These are phyloP conservation scores for Quercus wislizeni DNA, from an alignment of 306 rosid species.

Conservation along the genomic window DNA sequence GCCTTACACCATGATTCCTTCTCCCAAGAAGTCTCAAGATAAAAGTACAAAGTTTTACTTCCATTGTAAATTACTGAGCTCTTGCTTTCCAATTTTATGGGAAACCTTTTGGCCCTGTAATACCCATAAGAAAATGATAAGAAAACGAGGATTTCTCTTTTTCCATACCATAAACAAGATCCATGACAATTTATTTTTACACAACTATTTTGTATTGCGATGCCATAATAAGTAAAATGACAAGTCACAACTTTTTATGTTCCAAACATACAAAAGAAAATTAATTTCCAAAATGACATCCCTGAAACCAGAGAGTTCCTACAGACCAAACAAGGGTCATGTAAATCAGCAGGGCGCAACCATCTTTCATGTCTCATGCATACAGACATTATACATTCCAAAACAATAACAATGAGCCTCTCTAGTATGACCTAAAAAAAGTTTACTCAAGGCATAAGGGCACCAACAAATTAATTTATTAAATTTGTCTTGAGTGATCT, in stretches of 20 bases:
- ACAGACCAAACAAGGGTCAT: neutral
- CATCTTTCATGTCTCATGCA: neutral
- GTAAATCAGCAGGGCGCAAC: neutral
- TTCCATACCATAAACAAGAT: slow-evolving; percentile 13
- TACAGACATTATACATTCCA: neutral
- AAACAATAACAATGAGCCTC: neutral
- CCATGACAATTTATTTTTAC: slow-evolving; percentile 1
- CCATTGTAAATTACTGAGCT: slow-evolving; percentile 54
- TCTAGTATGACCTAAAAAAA: neutral
- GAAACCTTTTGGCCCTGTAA: slow-evolving; percentile 78
- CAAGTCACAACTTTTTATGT: neutral
- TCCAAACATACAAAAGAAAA: slow-evolving; percentile 16
- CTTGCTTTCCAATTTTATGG: slow-evolving; percentile 79
- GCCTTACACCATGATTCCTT: slow-evolving; percentile 98
- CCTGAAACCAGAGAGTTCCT: neutral
- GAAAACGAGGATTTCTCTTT: slow-evolving; percentile 17
- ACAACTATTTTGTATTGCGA: neutral
- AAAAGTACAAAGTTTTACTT: slow-evolving; percentile 60
- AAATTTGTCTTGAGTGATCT: neutral
- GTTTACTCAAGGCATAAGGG: neutral
- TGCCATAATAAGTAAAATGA: slow-evolving; percentile 11
- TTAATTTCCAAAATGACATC: slow-evolving; percentile 5
- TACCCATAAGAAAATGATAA: slow-evolving; percentile 29
- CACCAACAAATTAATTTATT: neutral
- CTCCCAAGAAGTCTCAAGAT: slow-evolving; percentile 81